These are phyloP conservation scores for Coemansia brasiliensis DNA, from an alignment of 192 early-diverging fungal genomes.

Conservation along the genomic window DNA sequence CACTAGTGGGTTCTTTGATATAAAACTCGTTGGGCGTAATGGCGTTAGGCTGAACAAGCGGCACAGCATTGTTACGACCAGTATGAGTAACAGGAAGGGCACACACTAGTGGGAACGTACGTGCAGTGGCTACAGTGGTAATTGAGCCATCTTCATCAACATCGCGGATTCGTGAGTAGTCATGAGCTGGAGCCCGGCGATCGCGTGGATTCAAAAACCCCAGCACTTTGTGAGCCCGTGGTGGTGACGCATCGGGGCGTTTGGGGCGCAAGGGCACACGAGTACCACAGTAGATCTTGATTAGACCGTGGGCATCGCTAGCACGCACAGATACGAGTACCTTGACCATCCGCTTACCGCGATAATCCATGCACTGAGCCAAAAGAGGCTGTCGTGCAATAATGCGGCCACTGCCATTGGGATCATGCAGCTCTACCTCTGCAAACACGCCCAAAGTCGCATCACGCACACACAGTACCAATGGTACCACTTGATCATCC, in stretches of 20 bases:
- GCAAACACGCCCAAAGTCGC: slow-evolving; percentile 49
- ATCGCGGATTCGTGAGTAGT: slow-evolving; percentile 50
- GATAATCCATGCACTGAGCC: slow-evolving; percentile 56
- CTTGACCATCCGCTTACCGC: slow-evolving; percentile 56
- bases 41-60: slow-evolving; percentile 53
- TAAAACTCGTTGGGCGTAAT: slow-evolving; percentile 54
- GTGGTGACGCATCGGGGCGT: slow-evolving; percentile 5
- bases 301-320: slow-evolving; percentile 36
- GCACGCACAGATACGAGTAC: slow-evolving; percentile 47
- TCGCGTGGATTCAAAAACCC: slow-evolving; percentile 46
- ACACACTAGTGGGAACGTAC: slow-evolving; percentile 52
- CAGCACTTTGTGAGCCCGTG: slow-evolving; percentile 40
- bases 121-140: slow-evolving; percentile 35
- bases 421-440: slow-evolving; percentile 56
- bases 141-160: slow-evolving; percentile 50
- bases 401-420: slow-evolving; percentile 51
- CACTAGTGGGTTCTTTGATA: slow-evolving; percentile 48
- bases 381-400: slow-evolving; percentile 51
- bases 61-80: slow-evolving; percentile 38
- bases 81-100: slow-evolving; percentile 37
- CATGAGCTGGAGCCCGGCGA: slow-evolving; percentile 31
- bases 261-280: slow-evolving; percentile 39
- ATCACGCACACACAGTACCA: slow-evolving; percentile 50
- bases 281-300: slow-evolving; percentile 55
- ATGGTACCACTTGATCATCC: slow-evolving; percentile 46